Evolutionary conservation across 495 filamentous ascomycete species (phyloP).

Genomic region (Parachaetomium inaequale): DNA sequence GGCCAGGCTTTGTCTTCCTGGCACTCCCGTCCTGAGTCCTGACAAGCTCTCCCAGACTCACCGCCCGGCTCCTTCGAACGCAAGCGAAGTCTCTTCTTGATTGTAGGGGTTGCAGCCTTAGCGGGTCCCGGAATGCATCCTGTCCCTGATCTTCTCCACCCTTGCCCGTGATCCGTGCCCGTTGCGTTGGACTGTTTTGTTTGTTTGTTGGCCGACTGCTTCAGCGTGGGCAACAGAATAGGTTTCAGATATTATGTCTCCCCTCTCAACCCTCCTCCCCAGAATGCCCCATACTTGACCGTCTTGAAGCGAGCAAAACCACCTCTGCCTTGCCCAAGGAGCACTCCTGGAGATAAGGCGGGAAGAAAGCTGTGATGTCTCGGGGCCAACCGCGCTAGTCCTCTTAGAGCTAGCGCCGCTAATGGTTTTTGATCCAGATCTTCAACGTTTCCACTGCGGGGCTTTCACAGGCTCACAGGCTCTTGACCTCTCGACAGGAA

Average conservation of each 20-base stretch:
- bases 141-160: background rate
- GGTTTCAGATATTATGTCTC: background rate
- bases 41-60: background rate
- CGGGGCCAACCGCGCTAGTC: background rate
- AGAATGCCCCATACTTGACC: too few species aligned
- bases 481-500: background rate
- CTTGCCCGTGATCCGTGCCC: background rate
- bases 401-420: background rate
- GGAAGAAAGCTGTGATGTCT: background rate
- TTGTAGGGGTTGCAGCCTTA: constrained; percentile 6
- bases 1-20: background rate
- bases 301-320: too few species aligned
- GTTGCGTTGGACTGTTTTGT: background rate
- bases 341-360: constrained; percentile 5
- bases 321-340: background rate
- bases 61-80: constrained; percentile 2
- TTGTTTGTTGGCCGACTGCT: background rate
- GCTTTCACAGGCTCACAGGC: background rate
- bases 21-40: background rate
- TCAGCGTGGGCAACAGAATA: background rate
- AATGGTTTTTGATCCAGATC: constrained; percentile 11
- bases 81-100: constrained; percentile 4
- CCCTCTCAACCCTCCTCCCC: too few species aligned
- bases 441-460: constrained; percentile 15
- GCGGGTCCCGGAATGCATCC: constrained; percentile 4